phyloP scores from a whole-genome alignment of 140 eudicot genomes.

The Flaveria floridana region DNA sequence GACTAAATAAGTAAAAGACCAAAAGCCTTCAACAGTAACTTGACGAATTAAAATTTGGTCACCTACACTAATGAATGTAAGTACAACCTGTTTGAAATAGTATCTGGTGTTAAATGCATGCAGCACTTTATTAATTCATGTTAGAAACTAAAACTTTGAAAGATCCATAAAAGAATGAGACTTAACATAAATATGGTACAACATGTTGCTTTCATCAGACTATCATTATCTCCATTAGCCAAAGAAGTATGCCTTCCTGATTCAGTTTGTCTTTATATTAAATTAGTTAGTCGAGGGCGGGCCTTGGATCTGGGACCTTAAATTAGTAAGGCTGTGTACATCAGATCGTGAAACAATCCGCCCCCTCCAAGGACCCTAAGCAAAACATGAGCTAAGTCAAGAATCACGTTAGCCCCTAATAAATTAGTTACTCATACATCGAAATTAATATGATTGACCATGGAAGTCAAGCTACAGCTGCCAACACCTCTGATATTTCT shows the following conservation, averaged over 20 bases:
- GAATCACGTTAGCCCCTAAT: background rate
- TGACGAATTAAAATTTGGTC: background rate
- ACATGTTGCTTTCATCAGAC: background rate
- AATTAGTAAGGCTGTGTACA: too few species aligned
- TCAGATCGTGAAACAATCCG: too few species aligned
- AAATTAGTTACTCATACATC: constrained; percentile 11
- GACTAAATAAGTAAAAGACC: constrained; percentile 7
- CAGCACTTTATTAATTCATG: background rate
- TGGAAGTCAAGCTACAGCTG: constrained; percentile 17
- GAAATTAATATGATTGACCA: background rate
- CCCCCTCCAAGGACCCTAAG: too few species aligned
- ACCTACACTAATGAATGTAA: constrained; percentile 10
- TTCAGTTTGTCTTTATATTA: constrained; percentile 1
- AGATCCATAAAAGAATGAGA: constrained; percentile 1
- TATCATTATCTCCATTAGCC: constrained; percentile 12
- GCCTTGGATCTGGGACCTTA: too few species aligned
- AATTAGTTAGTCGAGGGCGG: background rate
- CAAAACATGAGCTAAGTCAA: too few species aligned
- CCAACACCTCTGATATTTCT: constrained; percentile 7
- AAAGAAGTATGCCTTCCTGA: background rate
- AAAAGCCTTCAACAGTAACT: constrained; percentile 14
- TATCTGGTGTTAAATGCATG: constrained; percentile 15
- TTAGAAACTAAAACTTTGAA: background rate
- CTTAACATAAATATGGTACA: constrained; percentile 1
- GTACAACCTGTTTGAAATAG: constrained; percentile 6